phyloP scores from a whole-genome alignment of 257 asterid genomes.

The Linderniella brevidens region DNA sequence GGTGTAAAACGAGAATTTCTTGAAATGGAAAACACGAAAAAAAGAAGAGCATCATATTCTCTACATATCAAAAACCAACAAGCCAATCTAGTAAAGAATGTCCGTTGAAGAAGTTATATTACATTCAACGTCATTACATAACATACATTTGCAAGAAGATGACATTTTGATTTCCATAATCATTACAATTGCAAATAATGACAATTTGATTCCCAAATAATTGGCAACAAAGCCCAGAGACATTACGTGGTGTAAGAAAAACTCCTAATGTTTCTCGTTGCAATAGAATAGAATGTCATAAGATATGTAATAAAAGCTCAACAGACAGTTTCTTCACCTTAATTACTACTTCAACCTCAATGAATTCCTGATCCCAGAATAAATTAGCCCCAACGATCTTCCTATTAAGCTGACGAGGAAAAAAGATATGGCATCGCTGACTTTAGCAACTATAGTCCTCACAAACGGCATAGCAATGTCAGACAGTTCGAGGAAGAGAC shows the following conservation, averaged over 20 bases:
- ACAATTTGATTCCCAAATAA: too few species aligned
- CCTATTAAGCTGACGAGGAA: constrained; percentile 80
- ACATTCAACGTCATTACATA: too few species aligned
- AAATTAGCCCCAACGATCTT: constrained; percentile 82
- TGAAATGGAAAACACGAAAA: too few species aligned
- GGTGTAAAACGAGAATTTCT: too few species aligned
- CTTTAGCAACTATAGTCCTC: constrained; percentile 39
- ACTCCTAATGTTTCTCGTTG: neutral
- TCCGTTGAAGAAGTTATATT: too few species aligned
- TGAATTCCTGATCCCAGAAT: constrained; percentile 85
- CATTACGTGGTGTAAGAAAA: constrained; percentile 1
- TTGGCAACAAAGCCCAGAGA: constrained; percentile 3
- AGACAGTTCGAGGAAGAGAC: constrained; percentile 67
- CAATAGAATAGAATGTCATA: neutral
- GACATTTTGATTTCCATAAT: too few species aligned
- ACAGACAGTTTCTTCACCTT: constrained; percentile 14
- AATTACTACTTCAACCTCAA: constrained; percentile 65
- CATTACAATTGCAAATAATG: too few species aligned
- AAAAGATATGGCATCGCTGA: constrained; percentile 78
- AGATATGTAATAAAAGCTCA: constrained; percentile 6
- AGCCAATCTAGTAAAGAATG: too few species aligned
- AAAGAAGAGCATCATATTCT: too few species aligned
- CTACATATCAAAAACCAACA: too few species aligned
- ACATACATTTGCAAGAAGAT: too few species aligned
- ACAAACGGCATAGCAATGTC: constrained; percentile 64